These are phyloP conservation scores for Trichaptum fuscoviolaceum DNA, from an alignment of 768 basidiomycete genomes.

Conservation along the genomic window DNA sequence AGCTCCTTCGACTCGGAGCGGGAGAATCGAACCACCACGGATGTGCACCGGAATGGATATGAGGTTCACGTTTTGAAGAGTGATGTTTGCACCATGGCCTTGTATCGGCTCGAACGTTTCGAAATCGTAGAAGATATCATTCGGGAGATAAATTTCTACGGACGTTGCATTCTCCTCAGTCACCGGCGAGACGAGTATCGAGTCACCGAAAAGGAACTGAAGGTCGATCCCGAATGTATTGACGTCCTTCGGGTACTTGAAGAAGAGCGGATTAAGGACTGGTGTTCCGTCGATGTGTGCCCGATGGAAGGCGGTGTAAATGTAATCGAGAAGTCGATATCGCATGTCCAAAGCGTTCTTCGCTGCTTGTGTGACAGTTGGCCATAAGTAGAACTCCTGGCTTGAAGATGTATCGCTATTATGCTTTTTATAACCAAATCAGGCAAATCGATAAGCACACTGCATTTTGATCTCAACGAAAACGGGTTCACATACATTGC, in stretches of 20 bases:
- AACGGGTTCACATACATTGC: constrained; percentile 45
- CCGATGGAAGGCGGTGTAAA: constrained; percentile 66
- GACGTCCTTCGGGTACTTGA: constrained; percentile 59
- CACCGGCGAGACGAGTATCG: constrained; percentile 65
- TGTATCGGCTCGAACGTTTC: constrained; percentile 40
- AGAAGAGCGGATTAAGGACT: constrained; percentile 59
- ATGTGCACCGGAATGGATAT: constrained; percentile 61
- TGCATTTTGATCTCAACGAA: neutral
- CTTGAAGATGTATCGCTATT: constrained; percentile 45
- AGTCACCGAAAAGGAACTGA: constrained; percentile 66
- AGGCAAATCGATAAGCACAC: constrained; percentile 13
- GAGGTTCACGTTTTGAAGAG: constrained; percentile 42
- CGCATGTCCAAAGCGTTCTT: constrained; percentile 56
- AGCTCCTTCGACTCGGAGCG: constrained; percentile 46
- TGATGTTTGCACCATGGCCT: constrained; percentile 41
- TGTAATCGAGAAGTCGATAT: constrained; percentile 66
- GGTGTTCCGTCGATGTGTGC: constrained; percentile 56
- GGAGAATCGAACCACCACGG: constrained; percentile 52
- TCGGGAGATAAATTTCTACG: constrained; percentile 56
- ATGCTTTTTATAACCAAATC: constrained; percentile 33
- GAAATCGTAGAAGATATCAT: constrained; percentile 65
- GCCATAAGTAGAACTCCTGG: constrained; percentile 70
- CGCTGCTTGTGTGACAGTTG: constrained; percentile 50
- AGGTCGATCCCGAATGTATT: constrained; percentile 56
- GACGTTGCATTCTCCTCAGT: constrained; percentile 54